A percentile compares a stretch with the other conserved stretches of the same genome.
phyloP scores from a whole-genome alignment of 2,329 filamentous ascomycete genomes.

The Pyrenophora graminea region DNA sequence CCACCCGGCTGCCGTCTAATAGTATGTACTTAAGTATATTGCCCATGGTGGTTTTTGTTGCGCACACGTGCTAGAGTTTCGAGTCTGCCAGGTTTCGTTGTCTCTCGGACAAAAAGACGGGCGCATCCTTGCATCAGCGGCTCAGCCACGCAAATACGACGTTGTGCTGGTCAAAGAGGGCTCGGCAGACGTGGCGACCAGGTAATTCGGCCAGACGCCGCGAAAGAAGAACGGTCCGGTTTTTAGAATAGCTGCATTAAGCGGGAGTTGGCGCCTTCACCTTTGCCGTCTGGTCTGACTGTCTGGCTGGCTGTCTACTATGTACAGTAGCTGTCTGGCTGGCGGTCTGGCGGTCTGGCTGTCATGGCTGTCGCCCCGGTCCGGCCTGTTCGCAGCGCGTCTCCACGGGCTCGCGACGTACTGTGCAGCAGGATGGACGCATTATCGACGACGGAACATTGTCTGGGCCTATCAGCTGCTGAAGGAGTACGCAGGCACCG shows the following conservation, averaged over 20 bases:
- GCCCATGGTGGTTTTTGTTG: too few relatives aligned
- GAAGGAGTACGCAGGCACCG: conserved; percentile 4
- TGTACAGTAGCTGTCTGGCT: conserved; percentile 1
- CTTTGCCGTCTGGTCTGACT: conserved; percentile 1
- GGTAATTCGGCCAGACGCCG: conserved; percentile 4
- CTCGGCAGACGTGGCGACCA: conserved; percentile 23
- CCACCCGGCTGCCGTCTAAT: background rate
- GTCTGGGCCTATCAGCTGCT: conserved; percentile 16
- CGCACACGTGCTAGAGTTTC: background rate
- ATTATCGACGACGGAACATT: conserved; percentile 6
- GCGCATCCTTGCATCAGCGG: conserved; percentile 1
- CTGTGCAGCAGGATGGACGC: conserved; percentile 12
- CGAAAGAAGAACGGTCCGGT: conserved; percentile 7
- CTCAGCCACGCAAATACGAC: conserved; percentile 17
- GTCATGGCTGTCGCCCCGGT: conserved; percentile 5
- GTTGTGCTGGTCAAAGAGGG: background rate
- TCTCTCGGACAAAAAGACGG: background rate
- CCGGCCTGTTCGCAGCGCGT: conserved; percentile 11
- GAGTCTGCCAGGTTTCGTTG: background rate
- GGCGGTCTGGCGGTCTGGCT: background rate
- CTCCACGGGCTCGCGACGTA: conserved; percentile 15
- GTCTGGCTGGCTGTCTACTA: background rate
- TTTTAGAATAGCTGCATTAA: conserved; percentile 3
- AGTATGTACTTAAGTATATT: background rate
- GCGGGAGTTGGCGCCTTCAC: conserved; percentile 13